Evolutionary conservation across 2,329 filamentous ascomycete genomes (phyloP).

Genomic region (Nigrospora osmanthi): DNA sequence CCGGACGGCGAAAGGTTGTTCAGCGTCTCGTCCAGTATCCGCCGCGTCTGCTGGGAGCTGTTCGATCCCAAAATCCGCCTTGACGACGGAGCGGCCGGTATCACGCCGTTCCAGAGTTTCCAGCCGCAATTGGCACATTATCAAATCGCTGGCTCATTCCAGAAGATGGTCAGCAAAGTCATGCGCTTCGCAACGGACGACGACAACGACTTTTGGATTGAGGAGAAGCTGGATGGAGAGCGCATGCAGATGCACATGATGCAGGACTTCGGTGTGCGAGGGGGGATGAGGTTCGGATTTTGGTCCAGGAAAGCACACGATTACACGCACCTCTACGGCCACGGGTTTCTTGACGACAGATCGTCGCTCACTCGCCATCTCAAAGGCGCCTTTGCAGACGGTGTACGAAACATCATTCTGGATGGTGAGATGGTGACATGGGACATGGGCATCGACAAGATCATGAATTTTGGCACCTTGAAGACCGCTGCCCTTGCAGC

Average conservation of each 20-base stretch:
- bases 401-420: conserved; percentile 79
- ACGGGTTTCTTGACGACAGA: conserved; percentile 63
- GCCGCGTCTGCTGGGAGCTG: conserved; percentile 91
- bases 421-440: conserved; percentile 99
- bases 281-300: conserved; percentile 71
- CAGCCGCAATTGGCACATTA: conserved; percentile 94
- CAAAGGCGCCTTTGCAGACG: conserved; percentile 64
- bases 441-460: conserved; percentile 78
- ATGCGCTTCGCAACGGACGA: conserved; percentile 48
- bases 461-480: conserved; percentile 83
- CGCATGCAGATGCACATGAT: conserved; percentile 94
- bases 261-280: conserved; percentile 57
- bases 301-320: conserved; percentile 97
- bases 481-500: conserved; percentile 84
- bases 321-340: conserved; percentile 90
- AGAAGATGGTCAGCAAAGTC: conserved; percentile 68
- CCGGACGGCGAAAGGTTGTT: conserved; percentile 71
- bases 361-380: conserved; percentile 76
- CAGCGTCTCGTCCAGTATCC: conserved; percentile 83
- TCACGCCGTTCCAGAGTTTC: conserved; percentile 88
- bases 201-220: conserved; percentile 83
- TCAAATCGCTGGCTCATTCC: conserved; percentile 69
- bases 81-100: conserved; percentile 64
- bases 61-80: conserved; percentile 65
- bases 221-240: conserved; percentile 96